Evolutionary conservation across 2,329 filamentous ascomycete species (phyloP).

Genomic region (Daldinia sp.): DNA sequence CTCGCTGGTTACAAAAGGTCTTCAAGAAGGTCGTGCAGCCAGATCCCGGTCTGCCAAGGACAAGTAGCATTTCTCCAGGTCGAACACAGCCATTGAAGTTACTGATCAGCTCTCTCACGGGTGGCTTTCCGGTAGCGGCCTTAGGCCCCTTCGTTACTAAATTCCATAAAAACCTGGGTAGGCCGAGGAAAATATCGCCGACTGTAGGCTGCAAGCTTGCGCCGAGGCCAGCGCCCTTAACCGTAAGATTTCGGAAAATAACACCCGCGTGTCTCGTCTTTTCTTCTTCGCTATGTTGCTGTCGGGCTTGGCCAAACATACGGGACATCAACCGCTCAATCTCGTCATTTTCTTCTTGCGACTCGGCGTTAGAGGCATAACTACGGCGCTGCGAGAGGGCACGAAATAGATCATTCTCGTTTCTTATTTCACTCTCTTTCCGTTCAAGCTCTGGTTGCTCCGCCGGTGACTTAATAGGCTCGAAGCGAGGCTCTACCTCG

Average conservation of each 20-base stretch:
- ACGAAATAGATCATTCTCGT: conserved; percentile 62
- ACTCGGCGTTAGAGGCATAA: conserved; percentile 41
- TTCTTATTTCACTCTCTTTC: conserved; percentile 44
- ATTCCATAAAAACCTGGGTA: conserved; percentile 42
- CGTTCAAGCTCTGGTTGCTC: conserved; percentile 35
- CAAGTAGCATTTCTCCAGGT: conserved; percentile 58
- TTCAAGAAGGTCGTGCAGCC: conserved; percentile 63
- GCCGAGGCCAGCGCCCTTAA: conserved; percentile 73
- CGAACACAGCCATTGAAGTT: conserved; percentile 57
- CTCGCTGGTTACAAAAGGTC: conserved; percentile 72
- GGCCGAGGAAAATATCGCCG: conserved; percentile 47
- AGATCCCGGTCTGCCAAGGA: conserved; percentile 59
- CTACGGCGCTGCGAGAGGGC: conserved; percentile 60
- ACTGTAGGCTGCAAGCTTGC: conserved; percentile 60
- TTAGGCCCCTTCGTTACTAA: conserved; percentile 43
- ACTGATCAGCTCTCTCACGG: conserved; percentile 51
- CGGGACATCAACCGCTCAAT: conserved; percentile 71
- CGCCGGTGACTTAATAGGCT: conserved; percentile 42
- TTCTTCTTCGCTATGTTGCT: conserved; percentile 72
- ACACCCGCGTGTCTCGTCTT: conserved; percentile 75
- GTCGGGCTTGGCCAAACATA: conserved; percentile 73
- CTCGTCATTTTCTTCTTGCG: conserved; percentile 56
- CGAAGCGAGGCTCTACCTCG: conserved; percentile 39
- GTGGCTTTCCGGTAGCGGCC: conserved; percentile 49
- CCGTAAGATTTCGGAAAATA: conserved; percentile 73